phyloP scores from a whole-genome alignment of 805 yeast species.

The Alloascoidea africana region DNA sequence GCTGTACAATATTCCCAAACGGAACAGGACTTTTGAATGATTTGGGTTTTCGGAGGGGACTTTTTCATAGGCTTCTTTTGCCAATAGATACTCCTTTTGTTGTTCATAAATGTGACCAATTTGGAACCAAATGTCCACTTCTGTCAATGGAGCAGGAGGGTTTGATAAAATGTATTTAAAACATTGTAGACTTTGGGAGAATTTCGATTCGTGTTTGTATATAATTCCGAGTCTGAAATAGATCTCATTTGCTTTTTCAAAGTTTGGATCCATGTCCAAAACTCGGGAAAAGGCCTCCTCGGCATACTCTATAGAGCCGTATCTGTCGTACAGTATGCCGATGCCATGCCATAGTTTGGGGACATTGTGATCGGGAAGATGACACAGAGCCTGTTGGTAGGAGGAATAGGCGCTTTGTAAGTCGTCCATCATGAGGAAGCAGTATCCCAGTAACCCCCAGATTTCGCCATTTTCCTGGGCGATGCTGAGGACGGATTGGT shows the following conservation, averaged over 20 bases:
- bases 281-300: constrained; percentile 97
- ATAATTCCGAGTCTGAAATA: constrained; percentile 93
- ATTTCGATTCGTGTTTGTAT: constrained; percentile 86
- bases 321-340: constrained; percentile 90
- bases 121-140: constrained; percentile 97
- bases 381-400: constrained; percentile 89
- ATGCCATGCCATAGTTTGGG: constrained; percentile 98
- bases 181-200: constrained; percentile 81
- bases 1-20: constrained; percentile 88
- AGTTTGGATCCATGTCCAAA: constrained; percentile 86
- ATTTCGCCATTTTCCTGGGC: constrained; percentile 88
- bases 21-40: constrained; percentile 93
- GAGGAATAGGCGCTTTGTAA: constrained; percentile 91
- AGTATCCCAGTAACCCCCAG: constrained; percentile 95
- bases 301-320: constrained; percentile 92
- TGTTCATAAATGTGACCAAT: constrained; percentile 93
- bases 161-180: constrained; percentile 79
- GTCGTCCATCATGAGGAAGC: constrained; percentile 93
- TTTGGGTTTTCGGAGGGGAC: constrained; percentile 81
- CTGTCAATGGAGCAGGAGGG: constrained; percentile 94
- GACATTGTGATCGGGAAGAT: constrained; percentile 82
- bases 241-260: constrained; percentile 92
- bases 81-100: constrained; percentile 80
- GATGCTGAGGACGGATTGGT: constrained; percentile 70
- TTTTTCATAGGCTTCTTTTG: constrained; percentile 89